A percentile compares a stretch with the other conserved stretches of the same genome.
Evolutionary conservation across 2,329 filamentous ascomycete species (phyloP).

Genomic region (Periconia digitata): DNA sequence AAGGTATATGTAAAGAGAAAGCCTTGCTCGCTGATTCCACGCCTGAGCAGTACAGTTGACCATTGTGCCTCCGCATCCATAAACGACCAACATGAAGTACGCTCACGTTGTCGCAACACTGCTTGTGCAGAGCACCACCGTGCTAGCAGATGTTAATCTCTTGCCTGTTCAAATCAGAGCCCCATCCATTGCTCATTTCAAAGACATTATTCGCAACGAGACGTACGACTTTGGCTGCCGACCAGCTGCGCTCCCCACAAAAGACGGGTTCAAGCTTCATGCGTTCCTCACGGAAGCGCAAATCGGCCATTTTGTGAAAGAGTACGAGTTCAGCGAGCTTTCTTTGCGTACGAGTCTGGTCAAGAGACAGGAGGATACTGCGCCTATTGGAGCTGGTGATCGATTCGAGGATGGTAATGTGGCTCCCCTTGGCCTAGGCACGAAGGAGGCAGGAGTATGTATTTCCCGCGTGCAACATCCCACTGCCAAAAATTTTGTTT

Average conservation of each 20-base stretch:
- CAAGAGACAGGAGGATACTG: constrained; percentile 29
- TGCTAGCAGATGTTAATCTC: constrained; percentile 24
- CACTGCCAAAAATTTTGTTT: too few relatives aligned
- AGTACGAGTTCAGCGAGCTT: constrained; percentile 26
- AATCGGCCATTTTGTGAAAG: constrained; percentile 30
- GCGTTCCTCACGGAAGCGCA: constrained; percentile 38
- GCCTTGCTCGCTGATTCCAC: background rate
- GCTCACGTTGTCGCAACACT: constrained; percentile 29
- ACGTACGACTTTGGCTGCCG: constrained; percentile 40
- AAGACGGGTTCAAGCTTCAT: constrained; percentile 36
- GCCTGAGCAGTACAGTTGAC: too few relatives aligned
- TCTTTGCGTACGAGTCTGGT: constrained; percentile 24
- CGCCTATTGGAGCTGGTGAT: constrained; percentile 43
- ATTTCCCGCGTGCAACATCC: too few relatives aligned
- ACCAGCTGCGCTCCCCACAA: constrained; percentile 30
- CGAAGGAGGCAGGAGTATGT: constrained; percentile 28
- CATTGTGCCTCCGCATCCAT: background rate
- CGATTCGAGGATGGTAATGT: constrained; percentile 46
- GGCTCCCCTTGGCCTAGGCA: constrained; percentile 48
- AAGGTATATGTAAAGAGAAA: background rate
- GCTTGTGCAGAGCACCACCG: constrained; percentile 28
- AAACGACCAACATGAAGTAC: constrained; percentile 30
- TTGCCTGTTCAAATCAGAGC: constrained; percentile 34
- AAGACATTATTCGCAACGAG: constrained; percentile 36
- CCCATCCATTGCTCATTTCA: constrained; percentile 31